Conservation (phyloP, 2,329 filamentous ascomycete species). For the Pseudocercospora pini-densiflorae region DNA sequence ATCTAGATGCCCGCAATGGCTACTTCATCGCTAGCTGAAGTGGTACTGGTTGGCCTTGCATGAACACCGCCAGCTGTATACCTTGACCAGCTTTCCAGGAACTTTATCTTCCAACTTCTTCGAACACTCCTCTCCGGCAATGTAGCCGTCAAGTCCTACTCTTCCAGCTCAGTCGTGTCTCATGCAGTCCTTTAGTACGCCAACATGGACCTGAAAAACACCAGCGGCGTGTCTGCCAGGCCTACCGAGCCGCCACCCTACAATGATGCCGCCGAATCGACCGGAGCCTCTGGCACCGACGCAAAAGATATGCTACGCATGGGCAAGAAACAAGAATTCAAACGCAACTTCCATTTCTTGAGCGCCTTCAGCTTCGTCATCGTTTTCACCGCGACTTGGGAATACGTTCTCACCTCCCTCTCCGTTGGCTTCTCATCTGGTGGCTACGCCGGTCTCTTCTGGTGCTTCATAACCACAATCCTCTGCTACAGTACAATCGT, state of each 20-base stretch:
- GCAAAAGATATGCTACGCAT: slow-evolving; percentile 29
- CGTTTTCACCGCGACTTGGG: slow-evolving; percentile 25
- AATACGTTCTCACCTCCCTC: slow-evolving; percentile 26
- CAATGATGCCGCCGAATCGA: not conserved
- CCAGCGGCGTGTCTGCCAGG: no score
- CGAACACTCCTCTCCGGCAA: no score
- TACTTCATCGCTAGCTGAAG: no score
- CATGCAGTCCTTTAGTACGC: no score
- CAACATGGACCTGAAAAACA: no score
- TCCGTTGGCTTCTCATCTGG: slow-evolving; percentile 24
- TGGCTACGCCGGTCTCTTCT: slow-evolving; percentile 21
- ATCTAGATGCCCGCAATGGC: no score
- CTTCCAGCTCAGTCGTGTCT: no score
- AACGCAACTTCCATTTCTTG: slow-evolving; percentile 24
- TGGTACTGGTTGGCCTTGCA: no score
- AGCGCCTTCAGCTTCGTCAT: slow-evolving; percentile 25
- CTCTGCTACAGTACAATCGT: slow-evolving; percentile 27
- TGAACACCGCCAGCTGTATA: no score
- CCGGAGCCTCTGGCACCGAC: not conserved
- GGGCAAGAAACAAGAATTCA: slow-evolving; percentile 32
- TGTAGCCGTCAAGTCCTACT: no score
- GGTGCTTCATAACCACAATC: slow-evolving; percentile 26
- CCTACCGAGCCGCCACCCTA: not conserved
- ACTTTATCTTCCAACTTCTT: no score
- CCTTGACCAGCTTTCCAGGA: no score